phyloP scores from a whole-genome alignment of 495 filamentous ascomycete genomes.

The Penicillium pulvis region DNA sequence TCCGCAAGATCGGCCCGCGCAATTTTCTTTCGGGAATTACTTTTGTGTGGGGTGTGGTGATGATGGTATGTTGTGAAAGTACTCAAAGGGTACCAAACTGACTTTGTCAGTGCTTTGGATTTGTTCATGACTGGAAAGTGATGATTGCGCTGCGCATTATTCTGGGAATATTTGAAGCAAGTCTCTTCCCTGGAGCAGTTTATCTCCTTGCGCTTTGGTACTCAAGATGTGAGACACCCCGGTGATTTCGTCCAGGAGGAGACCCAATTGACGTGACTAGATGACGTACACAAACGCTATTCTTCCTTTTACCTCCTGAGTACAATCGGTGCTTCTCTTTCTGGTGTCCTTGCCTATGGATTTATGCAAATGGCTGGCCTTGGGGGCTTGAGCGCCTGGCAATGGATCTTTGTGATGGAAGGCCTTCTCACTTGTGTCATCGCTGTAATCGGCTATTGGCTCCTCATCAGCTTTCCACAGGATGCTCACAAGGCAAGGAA shows the following conservation, averaged over 20 bases:
- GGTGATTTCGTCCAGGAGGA: too few relatives aligned
- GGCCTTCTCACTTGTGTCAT: constrained; percentile 43
- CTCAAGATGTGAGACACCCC: neutral
- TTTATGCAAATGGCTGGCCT: constrained; percentile 53
- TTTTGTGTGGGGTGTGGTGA: neutral
- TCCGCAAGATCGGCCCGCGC: neutral
- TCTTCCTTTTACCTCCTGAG: constrained; percentile 54
- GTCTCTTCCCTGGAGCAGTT: constrained; percentile 57
- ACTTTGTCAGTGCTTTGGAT: constrained; percentile 33
- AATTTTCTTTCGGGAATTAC: neutral
- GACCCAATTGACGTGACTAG: neutral
- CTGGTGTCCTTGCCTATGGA: constrained; percentile 61
- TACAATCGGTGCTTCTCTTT: constrained; percentile 54
- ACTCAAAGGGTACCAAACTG: neutral
- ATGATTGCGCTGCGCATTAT: constrained; percentile 53
- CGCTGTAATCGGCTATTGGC: constrained; percentile 41
- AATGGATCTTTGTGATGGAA: constrained; percentile 61
- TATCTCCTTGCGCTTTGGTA: constrained; percentile 44
- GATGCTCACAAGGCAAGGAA: neutral
- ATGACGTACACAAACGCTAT: constrained; percentile 60
- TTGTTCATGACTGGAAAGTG: constrained; percentile 46
- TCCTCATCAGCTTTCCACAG: constrained; percentile 27
- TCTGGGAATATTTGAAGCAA: constrained; percentile 59
- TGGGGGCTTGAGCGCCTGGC: constrained; percentile 52
- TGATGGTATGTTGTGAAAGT: neutral